Percentiles rank a stretch among this genome's conserved stretches.
Evolutionary conservation across 768 basidiomycete genomes (phyloP).

Genomic region (Boletus vinaceobasis): DNA sequence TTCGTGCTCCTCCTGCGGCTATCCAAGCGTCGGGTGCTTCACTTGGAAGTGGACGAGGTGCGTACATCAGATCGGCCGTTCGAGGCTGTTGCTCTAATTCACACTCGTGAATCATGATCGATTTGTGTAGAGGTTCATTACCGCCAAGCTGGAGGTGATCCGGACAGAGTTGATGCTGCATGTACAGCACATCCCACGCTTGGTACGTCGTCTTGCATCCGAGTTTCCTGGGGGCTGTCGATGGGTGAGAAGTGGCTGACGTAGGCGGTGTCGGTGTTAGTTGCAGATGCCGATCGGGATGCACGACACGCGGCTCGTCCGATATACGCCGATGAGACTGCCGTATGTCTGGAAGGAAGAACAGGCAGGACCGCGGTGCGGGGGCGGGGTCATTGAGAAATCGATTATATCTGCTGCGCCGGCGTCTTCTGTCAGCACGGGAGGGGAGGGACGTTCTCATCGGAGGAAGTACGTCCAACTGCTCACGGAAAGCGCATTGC

Average conservation of each 20-base stretch:
- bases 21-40: conserved; percentile 16
- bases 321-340: conserved; percentile 12
- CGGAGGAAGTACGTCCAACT: conserved; percentile 21
- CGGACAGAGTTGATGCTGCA: conserved; percentile 10
- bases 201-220: conserved; percentile 11
- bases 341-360: conserved; percentile 20
- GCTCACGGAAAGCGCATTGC: conserved; percentile 17
- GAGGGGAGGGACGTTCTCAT: not conserved
- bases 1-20: conserved; percentile 21
- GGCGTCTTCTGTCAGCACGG: not conserved
- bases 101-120: not conserved
- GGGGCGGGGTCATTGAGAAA: not conserved
- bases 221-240: not conserved
- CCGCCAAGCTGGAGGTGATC: conserved; percentile 20
- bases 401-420: not conserved
- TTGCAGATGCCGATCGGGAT: conserved; percentile 7
- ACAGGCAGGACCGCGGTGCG: not conserved
- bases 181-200: conserved; percentile 9
- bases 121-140: conserved; percentile 12
- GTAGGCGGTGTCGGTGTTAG: not conserved
- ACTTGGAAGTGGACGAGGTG: conserved; percentile 27
- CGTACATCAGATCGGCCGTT: not conserved
- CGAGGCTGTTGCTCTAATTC: not conserved
- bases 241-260: conserved; percentile 1
- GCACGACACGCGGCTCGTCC: conserved; percentile 17